phyloP scores from a whole-genome alignment of 225 moss, liverwort and hornwort genomes.

The Thuidium tamariscinum region DNA sequence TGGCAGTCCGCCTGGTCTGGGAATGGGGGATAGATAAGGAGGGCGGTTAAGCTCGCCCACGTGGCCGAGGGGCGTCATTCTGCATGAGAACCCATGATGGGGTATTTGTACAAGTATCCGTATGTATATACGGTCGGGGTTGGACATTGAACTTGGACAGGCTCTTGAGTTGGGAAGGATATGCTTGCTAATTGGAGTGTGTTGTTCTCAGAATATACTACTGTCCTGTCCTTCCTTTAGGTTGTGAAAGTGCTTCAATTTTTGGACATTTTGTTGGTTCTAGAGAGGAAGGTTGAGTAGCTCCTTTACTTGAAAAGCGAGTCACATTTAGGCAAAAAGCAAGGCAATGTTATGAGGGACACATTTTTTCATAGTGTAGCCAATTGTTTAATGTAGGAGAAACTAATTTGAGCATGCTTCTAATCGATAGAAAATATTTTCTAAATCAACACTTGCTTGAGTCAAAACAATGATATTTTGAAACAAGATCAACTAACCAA shows the following conservation, averaged over 20 bases:
- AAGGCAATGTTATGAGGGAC: rapidly evolving
- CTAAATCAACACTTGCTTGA: neutral
- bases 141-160: neutral
- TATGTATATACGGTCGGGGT: neutral
- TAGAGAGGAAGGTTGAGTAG: neutral
- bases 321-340: no score
- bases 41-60: neutral
- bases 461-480: neutral
- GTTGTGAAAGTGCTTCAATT: neutral
- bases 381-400: neutral
- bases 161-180: neutral
- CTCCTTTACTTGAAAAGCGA: no score
- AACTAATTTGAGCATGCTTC: no score
- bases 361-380: neutral
- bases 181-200: neutral
- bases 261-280: neutral
- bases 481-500: neutral
- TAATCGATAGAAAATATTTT: no score
- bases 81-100: neutral
- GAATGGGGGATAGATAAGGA: neutral
- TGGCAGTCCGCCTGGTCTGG: neutral
- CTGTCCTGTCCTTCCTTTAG: no score
- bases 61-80: neutral
- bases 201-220: neutral
- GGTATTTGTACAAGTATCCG: neutral